Percentiles rank a stretch among this genome's conserved stretches.
Conservation (phyloP, 352 stramenopile species). For the Pythium vanterpoolii region DNA sequence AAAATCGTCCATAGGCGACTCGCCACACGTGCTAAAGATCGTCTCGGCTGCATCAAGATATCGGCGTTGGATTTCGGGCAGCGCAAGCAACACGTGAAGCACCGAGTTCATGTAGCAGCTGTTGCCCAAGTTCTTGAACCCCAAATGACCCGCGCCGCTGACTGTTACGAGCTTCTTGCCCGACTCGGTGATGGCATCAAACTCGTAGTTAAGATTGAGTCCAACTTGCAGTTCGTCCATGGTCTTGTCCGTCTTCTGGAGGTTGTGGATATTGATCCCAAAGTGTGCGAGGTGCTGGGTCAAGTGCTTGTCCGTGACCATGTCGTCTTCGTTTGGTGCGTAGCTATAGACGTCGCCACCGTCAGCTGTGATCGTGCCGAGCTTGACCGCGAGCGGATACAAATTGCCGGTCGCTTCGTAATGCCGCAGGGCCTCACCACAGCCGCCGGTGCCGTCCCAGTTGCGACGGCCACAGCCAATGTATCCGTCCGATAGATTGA, state of each 20-base stretch:
- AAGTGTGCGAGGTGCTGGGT: constrained; percentile 93
- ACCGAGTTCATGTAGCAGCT: constrained; percentile 99
- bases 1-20: constrained; percentile 63
- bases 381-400: constrained; percentile 97
- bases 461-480: constrained; percentile 89
- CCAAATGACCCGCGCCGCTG: constrained; percentile 90
- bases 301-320: constrained; percentile 95
- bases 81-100: constrained; percentile 91
- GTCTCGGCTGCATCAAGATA: constrained; percentile 59
- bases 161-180: constrained; percentile 91
- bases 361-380: constrained; percentile 95
- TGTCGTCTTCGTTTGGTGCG: constrained; percentile 95
- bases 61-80: constrained; percentile 69
- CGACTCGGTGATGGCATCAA: constrained; percentile 97
- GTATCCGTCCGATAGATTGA: constrained; percentile 95
- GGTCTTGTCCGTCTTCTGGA: constrained; percentile 98
- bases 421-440: constrained; percentile 95
- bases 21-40: constrained; percentile 48
- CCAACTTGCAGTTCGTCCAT: constrained; percentile 97
- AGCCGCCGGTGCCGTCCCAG: constrained; percentile 96
- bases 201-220: constrained; percentile 98
- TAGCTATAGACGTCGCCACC: constrained; percentile 99
- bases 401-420: constrained; percentile 91
- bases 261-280: constrained; percentile 93
- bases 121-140: constrained; percentile 99